These are phyloP conservation scores for Oidiodendron maius DNA, from an alignment of 495 filamentous ascomycete species.

Conservation along the genomic window DNA sequence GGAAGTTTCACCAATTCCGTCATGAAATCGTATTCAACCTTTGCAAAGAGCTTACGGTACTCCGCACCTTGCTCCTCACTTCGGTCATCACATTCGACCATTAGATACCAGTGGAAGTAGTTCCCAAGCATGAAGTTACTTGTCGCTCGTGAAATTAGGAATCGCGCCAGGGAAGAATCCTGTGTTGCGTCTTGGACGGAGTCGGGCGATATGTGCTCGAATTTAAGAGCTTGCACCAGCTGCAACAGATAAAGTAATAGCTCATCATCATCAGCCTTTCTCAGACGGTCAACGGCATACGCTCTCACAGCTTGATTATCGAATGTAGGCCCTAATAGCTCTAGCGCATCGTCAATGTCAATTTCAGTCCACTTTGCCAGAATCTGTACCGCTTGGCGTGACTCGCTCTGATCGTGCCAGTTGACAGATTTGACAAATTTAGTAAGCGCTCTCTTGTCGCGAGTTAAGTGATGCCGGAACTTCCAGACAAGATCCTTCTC, in stretches of 20 bases:
- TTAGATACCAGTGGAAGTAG: conserved; percentile 96
- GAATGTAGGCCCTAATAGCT: conserved; percentile 87
- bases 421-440: conserved; percentile 97
- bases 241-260: conserved; percentile 89
- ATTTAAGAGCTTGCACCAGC: conserved; percentile 94
- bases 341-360: conserved; percentile 93
- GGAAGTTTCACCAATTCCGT: conserved; percentile 59
- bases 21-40: conserved; percentile 96
- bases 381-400: conserved; percentile 81
- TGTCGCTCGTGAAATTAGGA: conserved; percentile 80
- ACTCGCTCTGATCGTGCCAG: conserved; percentile 84
- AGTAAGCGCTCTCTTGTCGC: conserved; percentile 89
- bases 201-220: conserved; percentile 61
- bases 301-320: conserved; percentile 81
- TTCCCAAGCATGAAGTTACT: conserved; percentile 87
- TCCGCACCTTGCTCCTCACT: conserved; percentile 61
- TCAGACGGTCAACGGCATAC: conserved; percentile 87
- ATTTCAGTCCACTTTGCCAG: conserved; percentile 95
- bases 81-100: conserved; percentile 90
- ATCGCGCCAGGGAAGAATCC: conserved; percentile 84
- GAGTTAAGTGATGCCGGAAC: conserved; percentile 86
- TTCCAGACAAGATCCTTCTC: conserved; percentile 97
- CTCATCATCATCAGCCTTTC: conserved; percentile 91
- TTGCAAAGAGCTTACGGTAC: conserved; percentile 78
- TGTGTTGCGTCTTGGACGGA: conserved; percentile 51